Percentiles rank a stretch among this genome's conserved stretches.
Conservation (phyloP, 2,329 filamentous ascomycete species). For the Beauveria bassiana region DNA sequence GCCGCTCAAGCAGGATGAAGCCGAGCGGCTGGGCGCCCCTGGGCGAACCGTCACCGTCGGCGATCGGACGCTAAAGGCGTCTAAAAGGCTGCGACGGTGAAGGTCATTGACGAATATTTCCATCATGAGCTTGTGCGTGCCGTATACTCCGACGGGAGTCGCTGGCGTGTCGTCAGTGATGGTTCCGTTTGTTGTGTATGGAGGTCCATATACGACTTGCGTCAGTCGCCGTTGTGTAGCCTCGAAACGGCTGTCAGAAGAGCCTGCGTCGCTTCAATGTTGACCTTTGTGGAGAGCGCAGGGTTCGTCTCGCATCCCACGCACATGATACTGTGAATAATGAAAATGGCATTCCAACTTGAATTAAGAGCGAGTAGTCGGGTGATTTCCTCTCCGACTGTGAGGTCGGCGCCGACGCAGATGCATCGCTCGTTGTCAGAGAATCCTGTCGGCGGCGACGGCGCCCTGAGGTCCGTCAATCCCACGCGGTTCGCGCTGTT, state of each 20-base stretch:
- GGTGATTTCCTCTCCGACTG: slow-evolving; percentile 20
- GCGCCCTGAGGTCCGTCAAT: slow-evolving; percentile 49
- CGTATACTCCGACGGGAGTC: slow-evolving; percentile 50
- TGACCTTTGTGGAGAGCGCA: slow-evolving; percentile 37
- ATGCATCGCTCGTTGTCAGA: slow-evolving; percentile 21
- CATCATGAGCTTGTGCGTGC: slow-evolving; percentile 54
- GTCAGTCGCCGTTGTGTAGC: slow-evolving; percentile 35
- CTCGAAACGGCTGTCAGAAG: slow-evolving; percentile 43
- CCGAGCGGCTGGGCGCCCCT: slow-evolving; percentile 52
- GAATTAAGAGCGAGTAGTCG: neutral
- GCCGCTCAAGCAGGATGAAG: slow-evolving; percentile 52
- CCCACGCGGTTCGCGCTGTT: slow-evolving; percentile 34
- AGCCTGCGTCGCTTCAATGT: slow-evolving; percentile 46
- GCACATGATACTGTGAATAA: slow-evolving; percentile 57
- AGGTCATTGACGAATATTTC: slow-evolving; percentile 33
- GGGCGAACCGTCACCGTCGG: slow-evolving; percentile 55
- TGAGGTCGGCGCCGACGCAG: slow-evolving; percentile 20
- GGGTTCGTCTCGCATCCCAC: slow-evolving; percentile 51
- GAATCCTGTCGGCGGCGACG: slow-evolving; percentile 35
- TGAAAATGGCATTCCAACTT: slow-evolving; percentile 36
- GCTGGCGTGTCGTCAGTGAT: slow-evolving; percentile 33
- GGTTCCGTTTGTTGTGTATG: slow-evolving; percentile 35
- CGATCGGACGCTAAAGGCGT: slow-evolving; percentile 48
- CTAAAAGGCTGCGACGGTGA: slow-evolving; percentile 44
- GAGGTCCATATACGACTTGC: slow-evolving; percentile 49